Percentiles rank a stretch among this genome's conserved stretches.
These are phyloP conservation scores for Aspergillus vadensis DNA, from an alignment of 2,329 filamentous ascomycete genomes.

Conservation along the genomic window DNA sequence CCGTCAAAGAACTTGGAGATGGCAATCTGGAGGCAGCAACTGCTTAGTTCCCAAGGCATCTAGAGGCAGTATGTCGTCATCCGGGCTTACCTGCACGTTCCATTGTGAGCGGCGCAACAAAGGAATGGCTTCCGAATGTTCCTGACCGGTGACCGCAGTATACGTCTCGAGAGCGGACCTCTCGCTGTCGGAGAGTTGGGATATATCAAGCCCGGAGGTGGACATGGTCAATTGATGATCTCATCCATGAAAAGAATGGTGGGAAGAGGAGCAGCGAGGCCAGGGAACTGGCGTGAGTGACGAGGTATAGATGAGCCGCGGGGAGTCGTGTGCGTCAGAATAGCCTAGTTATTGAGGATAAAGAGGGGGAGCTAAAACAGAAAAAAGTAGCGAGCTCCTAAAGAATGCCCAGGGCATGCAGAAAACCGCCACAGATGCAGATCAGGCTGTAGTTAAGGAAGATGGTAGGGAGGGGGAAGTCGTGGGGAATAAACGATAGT, in stretches of 20 bases:
- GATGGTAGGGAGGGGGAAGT: not conserved
- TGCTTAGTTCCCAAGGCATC: not conserved
- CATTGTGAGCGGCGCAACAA: conserved; percentile 85
- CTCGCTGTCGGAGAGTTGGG: conserved; percentile 73
- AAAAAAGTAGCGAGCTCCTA: not conserved
- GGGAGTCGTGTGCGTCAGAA: not conserved
- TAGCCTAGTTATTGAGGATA: not conserved
- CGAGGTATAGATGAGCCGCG: not conserved
- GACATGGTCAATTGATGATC: conserved; percentile 39
- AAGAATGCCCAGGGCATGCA: not conserved
- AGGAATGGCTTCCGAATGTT: conserved; percentile 72
- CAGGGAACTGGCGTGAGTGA: not conserved
- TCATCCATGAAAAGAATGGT: conserved; percentile 23
- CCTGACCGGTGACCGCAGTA: conserved; percentile 83
- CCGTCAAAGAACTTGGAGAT: conserved; percentile 98
- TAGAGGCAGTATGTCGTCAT: not conserved
- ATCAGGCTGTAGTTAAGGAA: not conserved
- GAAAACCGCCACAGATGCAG: no score
- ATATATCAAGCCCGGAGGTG: conserved; percentile 56
- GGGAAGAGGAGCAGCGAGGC: not conserved
- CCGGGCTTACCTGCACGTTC: conserved; percentile 75
- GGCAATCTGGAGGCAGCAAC: conserved; percentile 67
- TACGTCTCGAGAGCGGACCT: conserved; percentile 86
- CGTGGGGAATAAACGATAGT: not conserved
- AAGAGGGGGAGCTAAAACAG: not conserved